Evolutionary conservation across 2,329 filamentous ascomycete species (phyloP).

Genomic region (Paecilomyces formosus): DNA sequence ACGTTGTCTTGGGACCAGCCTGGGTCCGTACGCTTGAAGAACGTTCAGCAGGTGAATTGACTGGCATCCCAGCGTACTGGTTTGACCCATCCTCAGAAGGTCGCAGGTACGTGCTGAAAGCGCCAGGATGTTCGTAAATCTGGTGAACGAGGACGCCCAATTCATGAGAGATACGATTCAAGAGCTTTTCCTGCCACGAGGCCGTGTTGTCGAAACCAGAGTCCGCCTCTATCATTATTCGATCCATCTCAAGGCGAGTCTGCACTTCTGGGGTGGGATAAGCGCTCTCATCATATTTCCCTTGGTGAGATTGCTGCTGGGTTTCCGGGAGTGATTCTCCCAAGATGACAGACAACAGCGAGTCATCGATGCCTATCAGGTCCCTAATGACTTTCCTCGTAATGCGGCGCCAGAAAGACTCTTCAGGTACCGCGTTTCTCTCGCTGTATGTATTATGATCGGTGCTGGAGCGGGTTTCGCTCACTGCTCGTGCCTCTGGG

Average conservation of each 20-base stretch:
- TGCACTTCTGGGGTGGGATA: conserved; percentile 27
- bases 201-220: conserved; percentile 13
- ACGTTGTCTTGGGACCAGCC: conserved; percentile 8
- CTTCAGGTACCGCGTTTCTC: conserved; percentile 42
- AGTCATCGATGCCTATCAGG: conserved; percentile 84
- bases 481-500: conserved; percentile 31
- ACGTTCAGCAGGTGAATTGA: conserved; percentile 14
- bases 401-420: conserved; percentile 71
- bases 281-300: conserved; percentile 9
- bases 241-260: conserved; percentile 23
- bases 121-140: conserved; percentile 76
- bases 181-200: conserved; percentile 55
- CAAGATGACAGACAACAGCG: conserved; percentile 74
- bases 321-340: conserved; percentile 59
- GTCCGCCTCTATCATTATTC: conserved; percentile 23
- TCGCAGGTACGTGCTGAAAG: conserved; percentile 73
- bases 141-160: conserved; percentile 77
- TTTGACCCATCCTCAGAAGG: conserved; percentile 55
- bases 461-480: conserved; percentile 26
- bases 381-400: conserved; percentile 82
- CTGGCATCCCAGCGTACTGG: conserved; percentile 71
- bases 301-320: conserved; percentile 14
- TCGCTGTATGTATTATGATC: conserved; percentile 42
- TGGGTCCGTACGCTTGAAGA: conserved; percentile 14
- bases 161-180: conserved; percentile 80